These are phyloP conservation scores for Tylopilus rubrobrunneus DNA, from an alignment of 768 basidiomycete species.

Conservation along the genomic window DNA sequence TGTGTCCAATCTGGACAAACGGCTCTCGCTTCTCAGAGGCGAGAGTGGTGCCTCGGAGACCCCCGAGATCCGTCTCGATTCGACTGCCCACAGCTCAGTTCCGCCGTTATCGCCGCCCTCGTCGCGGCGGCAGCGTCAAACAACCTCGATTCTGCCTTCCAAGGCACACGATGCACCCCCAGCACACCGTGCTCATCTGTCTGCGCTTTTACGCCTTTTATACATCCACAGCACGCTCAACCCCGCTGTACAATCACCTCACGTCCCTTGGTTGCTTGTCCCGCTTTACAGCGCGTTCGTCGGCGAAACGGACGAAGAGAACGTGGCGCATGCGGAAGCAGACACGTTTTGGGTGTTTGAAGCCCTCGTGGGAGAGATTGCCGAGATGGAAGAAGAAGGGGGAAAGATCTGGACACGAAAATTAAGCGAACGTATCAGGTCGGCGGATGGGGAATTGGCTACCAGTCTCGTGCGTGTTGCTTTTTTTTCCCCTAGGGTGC, in stretches of 20 bases:
- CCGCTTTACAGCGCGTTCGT: slow-evolving; percentile 61
- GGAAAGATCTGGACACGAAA: slow-evolving; percentile 59
- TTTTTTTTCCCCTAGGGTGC: no score
- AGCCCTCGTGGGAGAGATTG: slow-evolving; percentile 65
- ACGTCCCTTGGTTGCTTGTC: slow-evolving; percentile 65
- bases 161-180: slow-evolving; percentile 41
- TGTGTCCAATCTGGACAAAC: slow-evolving; percentile 50
- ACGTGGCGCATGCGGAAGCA: slow-evolving; percentile 66
- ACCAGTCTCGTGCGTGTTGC: slow-evolving; percentile 46
- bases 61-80: slow-evolving; percentile 42
- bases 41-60: slow-evolving; percentile 19
- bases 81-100: slow-evolving; percentile 17
- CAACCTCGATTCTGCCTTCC: slow-evolving; percentile 46
- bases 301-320: slow-evolving; percentile 58
- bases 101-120: slow-evolving; percentile 18
- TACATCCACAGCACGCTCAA: slow-evolving; percentile 71
- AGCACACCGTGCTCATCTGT: slow-evolving; percentile 56
- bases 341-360: slow-evolving; percentile 84
- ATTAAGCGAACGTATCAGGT: slow-evolving; percentile 54
- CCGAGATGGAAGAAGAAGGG: slow-evolving; percentile 68
- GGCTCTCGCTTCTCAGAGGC: slow-evolving; percentile 44
- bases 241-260: slow-evolving; percentile 64
- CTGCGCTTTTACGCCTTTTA: slow-evolving; percentile 63
- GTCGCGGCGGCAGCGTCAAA: slow-evolving; percentile 29
- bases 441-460: slow-evolving; percentile 62